A percentile compares a stretch with the other conserved stretches of the same genome.
Evolutionary conservation across 2,329 filamentous ascomycete species (phyloP).

Genomic region (Pseudogymnoascus sp.): DNA sequence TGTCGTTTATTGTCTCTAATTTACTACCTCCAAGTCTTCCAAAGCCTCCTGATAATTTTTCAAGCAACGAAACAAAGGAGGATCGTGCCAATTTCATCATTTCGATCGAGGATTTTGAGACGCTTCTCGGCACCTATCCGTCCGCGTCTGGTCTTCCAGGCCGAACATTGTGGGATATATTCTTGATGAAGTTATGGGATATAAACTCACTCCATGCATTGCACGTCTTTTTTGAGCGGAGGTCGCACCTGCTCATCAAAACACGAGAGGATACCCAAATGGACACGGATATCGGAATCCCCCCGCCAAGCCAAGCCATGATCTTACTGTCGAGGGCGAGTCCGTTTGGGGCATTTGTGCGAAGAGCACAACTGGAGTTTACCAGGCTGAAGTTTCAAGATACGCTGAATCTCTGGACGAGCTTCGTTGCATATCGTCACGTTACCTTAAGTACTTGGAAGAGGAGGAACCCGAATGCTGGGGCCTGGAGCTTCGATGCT

Average conservation of each 20-base stretch:
- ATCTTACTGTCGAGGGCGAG: slow-evolving; percentile 65
- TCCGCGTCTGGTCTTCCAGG: slow-evolving; percentile 58
- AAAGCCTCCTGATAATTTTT: slow-evolving; percentile 18
- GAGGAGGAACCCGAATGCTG: slow-evolving; percentile 39
- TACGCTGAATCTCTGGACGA: slow-evolving; percentile 69
- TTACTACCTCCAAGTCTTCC: slow-evolving; percentile 46
- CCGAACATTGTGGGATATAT: slow-evolving; percentile 77
- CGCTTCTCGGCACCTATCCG: slow-evolving; percentile 45
- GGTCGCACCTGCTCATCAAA: slow-evolving; percentile 52
- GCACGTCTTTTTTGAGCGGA: slow-evolving; percentile 64
- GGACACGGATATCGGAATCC: slow-evolving; percentile 46
- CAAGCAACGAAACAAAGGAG: not conserved
- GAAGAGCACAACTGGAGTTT: slow-evolving; percentile 72
- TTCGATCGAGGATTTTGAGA: slow-evolving; percentile 52
- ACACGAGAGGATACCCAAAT: slow-evolving; percentile 53
- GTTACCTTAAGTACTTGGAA: slow-evolving; percentile 60
- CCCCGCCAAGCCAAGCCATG: slow-evolving; percentile 40
- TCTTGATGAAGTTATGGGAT: slow-evolving; percentile 74
- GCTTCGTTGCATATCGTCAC: slow-evolving; percentile 73
- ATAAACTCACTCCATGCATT: slow-evolving; percentile 76
- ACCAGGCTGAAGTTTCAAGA: slow-evolving; percentile 73
- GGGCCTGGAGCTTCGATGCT: slow-evolving; percentile 48
- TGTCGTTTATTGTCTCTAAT: slow-evolving; percentile 72
- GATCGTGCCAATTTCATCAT: slow-evolving; percentile 35
- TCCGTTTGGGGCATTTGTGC: slow-evolving; percentile 73